phyloP scores from a whole-genome alignment of 2,329 filamentous ascomycete genomes.

The Hymenoscyphus fructigenus region DNA sequence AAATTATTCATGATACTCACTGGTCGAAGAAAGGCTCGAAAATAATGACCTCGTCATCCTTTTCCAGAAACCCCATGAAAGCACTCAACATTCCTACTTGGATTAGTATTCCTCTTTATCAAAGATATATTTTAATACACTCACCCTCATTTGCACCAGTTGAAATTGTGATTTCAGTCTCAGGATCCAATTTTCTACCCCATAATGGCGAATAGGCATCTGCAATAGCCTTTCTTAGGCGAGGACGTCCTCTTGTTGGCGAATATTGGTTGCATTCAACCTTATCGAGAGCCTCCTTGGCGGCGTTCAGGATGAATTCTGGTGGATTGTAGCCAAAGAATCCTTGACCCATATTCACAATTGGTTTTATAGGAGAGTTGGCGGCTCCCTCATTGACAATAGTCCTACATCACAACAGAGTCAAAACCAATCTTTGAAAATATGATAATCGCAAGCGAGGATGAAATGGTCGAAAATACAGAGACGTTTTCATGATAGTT shows the following conservation, averaged over 20 bases:
- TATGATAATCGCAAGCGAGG: neutral
- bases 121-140: neutral
- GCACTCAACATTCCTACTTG: constrained; percentile 80
- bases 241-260: constrained; percentile 87
- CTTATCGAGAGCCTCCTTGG: constrained; percentile 81
- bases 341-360: constrained; percentile 65
- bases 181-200: constrained; percentile 76
- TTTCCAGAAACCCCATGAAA: constrained; percentile 96
- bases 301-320: constrained; percentile 84
- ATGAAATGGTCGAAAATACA: neutral
- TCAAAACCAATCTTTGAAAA: neutral
- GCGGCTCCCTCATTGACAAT: constrained; percentile 67
- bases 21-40: constrained; percentile 99
- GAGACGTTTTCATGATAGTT: neutral
- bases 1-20: constrained; percentile 43
- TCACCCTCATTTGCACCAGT: constrained; percentile 80
- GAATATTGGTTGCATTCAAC: constrained; percentile 99
- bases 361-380: constrained; percentile 61
- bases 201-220: constrained; percentile 90
- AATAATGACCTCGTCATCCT: constrained; percentile 92
- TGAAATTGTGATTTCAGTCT: constrained; percentile 92
- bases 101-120: constrained; percentile 14
- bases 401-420: constrained; percentile 45
- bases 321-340: constrained; percentile 96
- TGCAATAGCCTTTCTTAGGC: constrained; percentile 89